Percentiles rank a stretch among this genome's conserved stretches.
Evolutionary conservation across 2,329 filamentous ascomycete species (phyloP).

Genomic region (Neonectria sp.): DNA sequence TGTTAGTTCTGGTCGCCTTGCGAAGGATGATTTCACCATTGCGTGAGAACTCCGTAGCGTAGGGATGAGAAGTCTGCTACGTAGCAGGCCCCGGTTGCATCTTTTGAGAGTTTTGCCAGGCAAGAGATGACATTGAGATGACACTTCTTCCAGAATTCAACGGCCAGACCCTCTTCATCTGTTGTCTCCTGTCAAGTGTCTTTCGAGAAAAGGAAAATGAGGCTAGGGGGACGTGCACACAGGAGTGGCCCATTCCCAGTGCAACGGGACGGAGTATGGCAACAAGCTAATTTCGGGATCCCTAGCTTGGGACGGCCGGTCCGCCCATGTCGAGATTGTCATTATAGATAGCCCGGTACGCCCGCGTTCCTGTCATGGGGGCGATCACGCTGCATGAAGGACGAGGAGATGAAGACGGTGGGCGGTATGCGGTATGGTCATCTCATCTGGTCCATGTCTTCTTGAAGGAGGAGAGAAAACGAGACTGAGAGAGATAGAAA

Average conservation of each 20-base stretch:
- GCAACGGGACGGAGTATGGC: conserved; percentile 41
- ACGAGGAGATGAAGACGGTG: conserved; percentile 1
- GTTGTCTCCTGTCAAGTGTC: not conserved
- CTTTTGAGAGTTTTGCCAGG: not conserved
- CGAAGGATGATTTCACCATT: conserved; percentile 10
- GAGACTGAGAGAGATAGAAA: not conserved
- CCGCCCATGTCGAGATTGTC: conserved; percentile 31
- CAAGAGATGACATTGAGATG: not conserved
- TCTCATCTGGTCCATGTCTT: not conserved
- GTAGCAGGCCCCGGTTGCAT: not conserved
- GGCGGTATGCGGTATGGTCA: conserved; percentile 1
- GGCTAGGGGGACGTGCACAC: conserved; percentile 29
- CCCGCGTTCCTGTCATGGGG: not conserved
- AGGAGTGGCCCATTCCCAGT: conserved; percentile 45
- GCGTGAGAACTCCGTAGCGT: not conserved
- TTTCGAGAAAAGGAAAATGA: conserved; percentile 18
- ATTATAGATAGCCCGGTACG: conserved; percentile 10
- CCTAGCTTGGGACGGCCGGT: conserved; percentile 38
- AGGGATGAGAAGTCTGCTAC: conserved; percentile 4
- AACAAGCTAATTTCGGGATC: conserved; percentile 47
- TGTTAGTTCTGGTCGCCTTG: not conserved
- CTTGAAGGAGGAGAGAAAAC: conserved; percentile 8
- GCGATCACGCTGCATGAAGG: conserved; percentile 13
- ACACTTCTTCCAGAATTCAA: not conserved
- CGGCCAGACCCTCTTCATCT: conserved; percentile 1